phyloP scores from a whole-genome alignment of 768 basidiomycete species.

The Lyophyllum shimeji region DNA sequence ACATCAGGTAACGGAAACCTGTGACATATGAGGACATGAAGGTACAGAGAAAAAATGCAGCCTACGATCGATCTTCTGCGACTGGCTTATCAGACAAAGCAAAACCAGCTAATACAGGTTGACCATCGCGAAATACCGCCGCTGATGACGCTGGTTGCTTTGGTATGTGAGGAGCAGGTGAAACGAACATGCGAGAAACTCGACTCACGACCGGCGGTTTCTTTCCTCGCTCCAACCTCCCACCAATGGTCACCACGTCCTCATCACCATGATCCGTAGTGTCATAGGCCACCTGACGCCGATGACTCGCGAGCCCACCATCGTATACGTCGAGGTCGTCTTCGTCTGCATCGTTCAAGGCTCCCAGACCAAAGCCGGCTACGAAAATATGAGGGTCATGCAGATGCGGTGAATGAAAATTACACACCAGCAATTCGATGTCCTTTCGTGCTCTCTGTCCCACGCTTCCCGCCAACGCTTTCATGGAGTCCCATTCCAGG shows the following conservation, averaged over 20 bases:
- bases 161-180: constrained; percentile 21
- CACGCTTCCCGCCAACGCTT: constrained; percentile 42
- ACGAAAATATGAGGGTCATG: neutral
- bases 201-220: constrained; percentile 29
- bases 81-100: constrained; percentile 64
- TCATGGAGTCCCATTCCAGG: constrained; percentile 64
- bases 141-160: constrained; percentile 32
- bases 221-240: constrained; percentile 20
- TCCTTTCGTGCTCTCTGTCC: constrained; percentile 32
- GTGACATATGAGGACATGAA: constrained; percentile 3
- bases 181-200: constrained; percentile 1
- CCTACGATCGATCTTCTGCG: constrained; percentile 68
- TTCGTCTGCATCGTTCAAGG: constrained; percentile 91
- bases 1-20: constrained; percentile 88
- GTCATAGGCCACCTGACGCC: constrained; percentile 66
- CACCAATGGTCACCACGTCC: constrained; percentile 46
- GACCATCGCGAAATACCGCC: constrained; percentile 70
- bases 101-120: constrained; percentile 75
- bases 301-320: constrained; percentile 30
- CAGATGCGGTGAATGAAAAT: neutral
- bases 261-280: constrained; percentile 63
- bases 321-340: constrained; percentile 90
- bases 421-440: constrained; percentile 57
- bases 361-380: constrained; percentile 90
- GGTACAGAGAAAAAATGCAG: constrained; percentile 7